Evolutionary conservation across 495 filamentous ascomycete species (phyloP), one percentile per base, ranked within the genome.

Genomic region (Daldinia childiae): DNA sequence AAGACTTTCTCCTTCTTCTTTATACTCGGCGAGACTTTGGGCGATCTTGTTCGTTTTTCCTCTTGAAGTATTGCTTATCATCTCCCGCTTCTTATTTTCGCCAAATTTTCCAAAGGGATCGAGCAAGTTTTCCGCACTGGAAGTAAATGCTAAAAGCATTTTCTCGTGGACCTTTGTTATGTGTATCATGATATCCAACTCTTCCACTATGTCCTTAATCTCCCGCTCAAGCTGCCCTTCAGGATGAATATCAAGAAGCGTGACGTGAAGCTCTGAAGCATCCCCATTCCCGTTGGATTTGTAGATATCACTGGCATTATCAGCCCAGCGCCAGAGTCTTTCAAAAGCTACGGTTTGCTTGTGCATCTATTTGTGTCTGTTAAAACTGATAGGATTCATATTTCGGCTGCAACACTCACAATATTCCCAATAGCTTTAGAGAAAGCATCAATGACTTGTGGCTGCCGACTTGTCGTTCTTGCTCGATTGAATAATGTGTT

Each of bases 121-220:
- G 1, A 78, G 32, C 9, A 80, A 76, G 1, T 66, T 38, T 52
- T 79, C 74, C 6, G 89, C 83, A 54, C 91, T 87, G 52, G 87
- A 86, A 8, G 87, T 68, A 62, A 90, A 88, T 71, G 83, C 82
- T 50, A 84, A 82, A 50, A 91, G 83, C 2, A 87, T 84, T 56
- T 84, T 84, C 56, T 87, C 76, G 64, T 92, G 87, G 30, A 87
- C 71, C 19, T 64, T 83, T n/a, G 83, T 81, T 68, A 91, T 87
- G 1, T 85, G 79, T 26, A 87, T 81, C 79, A 93, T 91, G 79
- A 93, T 92, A 68, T 91, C 87, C 19, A 93, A 79, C 75, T 93
- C 90, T 50, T 92, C 90, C 12, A 89, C 82, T 66, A 93, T 90
- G 71, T 93, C 90, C 73, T 92, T 91, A 2, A 87, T 82, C 68